Base-by-base conservation (phyloP, 1,284 basidiomycete genomes). In the Wolfiporia cocos region DNA sequence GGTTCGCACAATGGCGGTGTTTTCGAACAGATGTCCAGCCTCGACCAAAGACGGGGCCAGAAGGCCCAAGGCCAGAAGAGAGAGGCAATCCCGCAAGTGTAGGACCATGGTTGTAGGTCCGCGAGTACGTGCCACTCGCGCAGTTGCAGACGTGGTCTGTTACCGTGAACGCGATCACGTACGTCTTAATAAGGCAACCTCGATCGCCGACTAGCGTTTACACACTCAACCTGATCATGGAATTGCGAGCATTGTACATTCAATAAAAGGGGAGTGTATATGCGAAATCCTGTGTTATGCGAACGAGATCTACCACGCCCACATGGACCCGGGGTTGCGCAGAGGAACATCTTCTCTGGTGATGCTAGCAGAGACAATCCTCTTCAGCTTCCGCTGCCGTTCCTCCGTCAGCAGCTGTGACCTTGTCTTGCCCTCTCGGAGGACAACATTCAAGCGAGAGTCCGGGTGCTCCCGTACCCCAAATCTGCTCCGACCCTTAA, bases 361-460 rank as follows among this genome's bases (percentile, higher is more conserved):
- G 19, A 82, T 65, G 3, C 88, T 82, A 17, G 92, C 82, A 42
- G 86, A 87, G 21, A 87, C 78, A 42, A 93, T 86, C 61, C 76
- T 76, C 57, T 73, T 78, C 59, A 94, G 59, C 56, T 81, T 85
- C 55, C 81, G 78, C 49, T 71, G 70, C 46, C 83, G 73, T 49
- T 75, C 75, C 51, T 76, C 76, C 32, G 71, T 71, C 51, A 78
- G 73, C 53, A 83, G 67, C 64, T 94, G 78, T 51, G 79, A 80
- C 37, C 77, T 62, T 7, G 88, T 92, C 71, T 84, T 83, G 4
- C 93, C 94, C 56, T 93, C 87, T 50, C 80, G 81, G 49, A 97
- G 66, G 1, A 93, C 64, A 24, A 97, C 83, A 58, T 80, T 77
- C 62, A 97, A 61, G 41, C 83, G 77, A 1, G 93, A 82, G 45